phyloP scores from a whole-genome alignment of 1,284 basidiomycete species.

The Sporisorium iseilematis-ciliati region DNA sequence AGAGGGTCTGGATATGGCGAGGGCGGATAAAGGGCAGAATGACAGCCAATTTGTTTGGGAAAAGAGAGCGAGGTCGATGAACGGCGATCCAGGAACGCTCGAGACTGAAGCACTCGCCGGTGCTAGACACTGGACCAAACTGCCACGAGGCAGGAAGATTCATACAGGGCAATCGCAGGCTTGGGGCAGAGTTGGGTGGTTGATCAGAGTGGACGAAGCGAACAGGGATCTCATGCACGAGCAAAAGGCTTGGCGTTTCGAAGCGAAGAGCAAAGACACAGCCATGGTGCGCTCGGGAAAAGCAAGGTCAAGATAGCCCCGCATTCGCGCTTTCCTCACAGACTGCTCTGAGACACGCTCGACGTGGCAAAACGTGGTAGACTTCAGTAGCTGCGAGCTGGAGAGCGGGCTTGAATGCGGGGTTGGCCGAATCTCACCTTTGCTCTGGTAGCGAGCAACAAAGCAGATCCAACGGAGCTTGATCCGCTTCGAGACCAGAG shows the following conservation, averaged over 20 bases:
- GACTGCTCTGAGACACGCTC: neutral
- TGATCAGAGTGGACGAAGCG: conserved; percentile 5
- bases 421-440: conserved; percentile 2
- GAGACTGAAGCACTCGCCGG: conserved; percentile 13
- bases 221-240: neutral
- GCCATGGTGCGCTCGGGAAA: conserved; percentile 23
- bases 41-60: conserved; percentile 8
- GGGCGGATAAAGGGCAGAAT: neutral
- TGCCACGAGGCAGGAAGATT: conserved; percentile 24
- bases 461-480: conserved; percentile 9
- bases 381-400: neutral
- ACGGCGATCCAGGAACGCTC: conserved; percentile 36
- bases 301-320: conserved; percentile 6
- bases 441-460: conserved; percentile 33
- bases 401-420: conserved; percentile 6
- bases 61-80: neutral
- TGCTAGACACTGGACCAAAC: neutral
- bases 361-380: neutral
- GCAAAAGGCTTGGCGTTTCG: conserved; percentile 22
- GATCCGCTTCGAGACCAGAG: neutral
- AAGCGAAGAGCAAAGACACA: conserved; percentile 13
- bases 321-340: neutral
- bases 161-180: neutral
- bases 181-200: neutral
- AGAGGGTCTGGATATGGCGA: neutral